These are phyloP conservation scores for Phytophthora idaei DNA, from an alignment of 352 stramenopile genomes.

Conservation along the genomic window DNA sequence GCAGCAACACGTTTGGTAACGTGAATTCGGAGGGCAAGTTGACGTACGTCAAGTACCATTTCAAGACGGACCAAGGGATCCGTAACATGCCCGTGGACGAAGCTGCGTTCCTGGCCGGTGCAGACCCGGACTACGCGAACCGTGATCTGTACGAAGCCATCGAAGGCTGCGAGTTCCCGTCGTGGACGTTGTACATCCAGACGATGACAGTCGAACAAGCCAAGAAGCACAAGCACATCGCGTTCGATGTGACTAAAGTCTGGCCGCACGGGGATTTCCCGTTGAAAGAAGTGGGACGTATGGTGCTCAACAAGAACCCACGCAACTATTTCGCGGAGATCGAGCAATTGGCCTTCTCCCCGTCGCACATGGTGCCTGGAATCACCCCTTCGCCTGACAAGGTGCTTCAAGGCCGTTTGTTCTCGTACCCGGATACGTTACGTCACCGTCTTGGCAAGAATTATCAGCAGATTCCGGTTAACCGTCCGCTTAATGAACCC, in stretches of 20 bases:
- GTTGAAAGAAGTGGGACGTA: conserved; percentile 72
- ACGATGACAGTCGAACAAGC: conserved; percentile 85
- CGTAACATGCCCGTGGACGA: conserved; percentile 78
- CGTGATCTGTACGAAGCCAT: conserved; percentile 90
- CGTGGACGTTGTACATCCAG: conserved; percentile 89
- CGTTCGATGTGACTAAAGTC: conserved; percentile 92
- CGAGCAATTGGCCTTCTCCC: conserved; percentile 90
- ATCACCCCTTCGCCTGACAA: conserved; percentile 88
- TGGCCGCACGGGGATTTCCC: conserved; percentile 87
- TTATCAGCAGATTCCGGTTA: conserved; percentile 91
- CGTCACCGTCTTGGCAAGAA: conserved; percentile 90
- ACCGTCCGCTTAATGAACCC: conserved; percentile 67
- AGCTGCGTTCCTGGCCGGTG: conserved; percentile 55
- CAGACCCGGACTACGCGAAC: conserved; percentile 84
- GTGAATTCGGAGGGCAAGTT: conserved; percentile 66
- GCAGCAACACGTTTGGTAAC: conserved; percentile 89
- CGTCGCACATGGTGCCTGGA: conserved; percentile 88
- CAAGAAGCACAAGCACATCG: conserved; percentile 58
- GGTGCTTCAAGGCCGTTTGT: conserved; percentile 88
- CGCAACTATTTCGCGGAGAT: conserved; percentile 92
- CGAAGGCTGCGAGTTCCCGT: conserved; percentile 59
- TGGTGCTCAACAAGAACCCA: conserved; percentile 89
- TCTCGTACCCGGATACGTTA: conserved; percentile 90
- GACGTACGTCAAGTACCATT: conserved; percentile 92
- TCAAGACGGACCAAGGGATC: conserved; percentile 87